Conservation (phyloP, 2,329 filamentous ascomycete species). For the Emericellopsis atlantica region DNA sequence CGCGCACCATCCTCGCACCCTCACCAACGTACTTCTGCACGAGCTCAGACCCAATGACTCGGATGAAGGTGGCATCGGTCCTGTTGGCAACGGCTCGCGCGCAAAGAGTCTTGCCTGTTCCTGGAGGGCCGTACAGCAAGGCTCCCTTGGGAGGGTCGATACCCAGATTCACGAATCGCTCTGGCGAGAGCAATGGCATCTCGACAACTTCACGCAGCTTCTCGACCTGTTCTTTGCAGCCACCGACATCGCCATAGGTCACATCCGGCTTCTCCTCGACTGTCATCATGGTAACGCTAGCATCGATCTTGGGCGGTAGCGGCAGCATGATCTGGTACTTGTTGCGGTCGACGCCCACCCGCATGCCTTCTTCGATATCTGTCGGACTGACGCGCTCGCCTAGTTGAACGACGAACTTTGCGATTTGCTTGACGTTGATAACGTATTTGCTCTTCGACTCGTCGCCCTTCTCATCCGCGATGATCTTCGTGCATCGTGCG, state of each 20-base stretch:
- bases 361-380: constrained; percentile 99
- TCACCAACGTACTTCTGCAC: constrained; percentile 99
- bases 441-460: constrained; percentile 99
- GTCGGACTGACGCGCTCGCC: constrained; percentile 94
- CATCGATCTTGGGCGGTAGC: constrained; percentile 94
- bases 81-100: constrained; percentile 94
- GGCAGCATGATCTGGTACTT: constrained; percentile 99
- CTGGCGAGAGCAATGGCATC: constrained; percentile 91
- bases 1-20: constrained; percentile 94
- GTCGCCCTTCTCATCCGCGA: constrained; percentile 85
- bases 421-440: constrained; percentile 99
- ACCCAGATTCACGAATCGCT: constrained; percentile 95
- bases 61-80: constrained; percentile 96
- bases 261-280: constrained; percentile 99
- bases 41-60: constrained; percentile 93
- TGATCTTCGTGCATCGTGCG: constrained; percentile 97
- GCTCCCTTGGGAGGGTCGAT: constrained; percentile 98
- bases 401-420: constrained; percentile 97
- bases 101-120: constrained; percentile 98
- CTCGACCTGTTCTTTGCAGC: constrained; percentile 99
- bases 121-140: constrained; percentile 88
- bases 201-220: constrained; percentile 97
- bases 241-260: constrained; percentile 96
- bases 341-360: constrained; percentile 93
- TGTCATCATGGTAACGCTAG: constrained; percentile 99